phyloP scores from a whole-genome alignment of 495 filamentous ascomycete genomes.

The Penicillium coprophilum region DNA sequence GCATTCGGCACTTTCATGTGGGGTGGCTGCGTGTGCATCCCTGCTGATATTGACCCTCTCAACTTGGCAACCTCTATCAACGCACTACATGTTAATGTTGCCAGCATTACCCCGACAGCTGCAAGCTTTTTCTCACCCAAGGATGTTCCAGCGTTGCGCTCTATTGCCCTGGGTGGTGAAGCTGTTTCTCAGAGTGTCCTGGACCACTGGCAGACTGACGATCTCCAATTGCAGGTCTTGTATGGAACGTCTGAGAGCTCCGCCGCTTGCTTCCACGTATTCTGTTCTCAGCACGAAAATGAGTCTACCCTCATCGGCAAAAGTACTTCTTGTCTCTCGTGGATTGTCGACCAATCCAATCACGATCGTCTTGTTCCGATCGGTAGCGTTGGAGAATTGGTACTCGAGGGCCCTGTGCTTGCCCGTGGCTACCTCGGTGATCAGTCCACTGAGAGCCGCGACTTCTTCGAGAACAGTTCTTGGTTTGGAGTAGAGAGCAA shows the following conservation, averaged over 20 bases:
- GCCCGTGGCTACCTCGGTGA: conserved; percentile 51
- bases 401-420: conserved; percentile 60
- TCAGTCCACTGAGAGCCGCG: conserved; percentile 28
- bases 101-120: conserved; percentile 47
- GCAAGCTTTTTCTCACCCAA: conserved; percentile 47
- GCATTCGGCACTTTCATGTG: conserved; percentile 39
- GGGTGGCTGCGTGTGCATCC: conserved; percentile 50
- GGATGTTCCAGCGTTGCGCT: conserved; percentile 39
- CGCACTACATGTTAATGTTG: conserved; percentile 31
- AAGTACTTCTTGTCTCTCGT: conserved; percentile 32
- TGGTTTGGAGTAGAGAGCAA: conserved; percentile 36
- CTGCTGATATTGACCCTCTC: conserved; percentile 30
- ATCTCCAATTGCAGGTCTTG: conserved; percentile 28
- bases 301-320: conserved; percentile 28
- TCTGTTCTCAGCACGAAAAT: not conserved
- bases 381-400: conserved; percentile 59
- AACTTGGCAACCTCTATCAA: conserved; percentile 38
- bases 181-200: conserved; percentile 2
- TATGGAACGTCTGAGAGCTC: conserved; percentile 44
- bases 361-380: conserved; percentile 54
- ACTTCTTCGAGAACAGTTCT: conserved; percentile 51
- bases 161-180: conserved; percentile 43
- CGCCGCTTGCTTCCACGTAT: conserved; percentile 27
- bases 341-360: conserved; percentile 58
- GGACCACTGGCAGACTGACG: conserved; percentile 29